Evolutionary conservation across 164 flowering plant genomes (phyloP).

Genomic region (Amborella trichopoda): DNA sequence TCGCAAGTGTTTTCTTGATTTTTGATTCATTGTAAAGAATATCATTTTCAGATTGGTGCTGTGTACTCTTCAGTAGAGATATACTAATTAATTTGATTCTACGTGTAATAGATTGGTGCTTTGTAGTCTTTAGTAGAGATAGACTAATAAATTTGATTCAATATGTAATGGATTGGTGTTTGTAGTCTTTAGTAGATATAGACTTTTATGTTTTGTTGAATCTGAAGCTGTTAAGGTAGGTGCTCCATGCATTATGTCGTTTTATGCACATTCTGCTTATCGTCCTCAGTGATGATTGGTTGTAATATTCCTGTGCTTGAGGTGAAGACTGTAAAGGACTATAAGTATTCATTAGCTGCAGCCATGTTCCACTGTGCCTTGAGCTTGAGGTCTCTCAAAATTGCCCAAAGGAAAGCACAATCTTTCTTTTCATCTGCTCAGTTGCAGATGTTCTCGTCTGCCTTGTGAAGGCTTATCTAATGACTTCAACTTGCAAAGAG

Average conservation of each 20-base stretch:
- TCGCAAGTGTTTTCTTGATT: too few relatives aligned
- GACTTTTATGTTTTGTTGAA: constrained; percentile 85
- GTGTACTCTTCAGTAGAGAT: too few relatives aligned
- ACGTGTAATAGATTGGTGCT: too few relatives aligned
- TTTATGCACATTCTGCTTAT: neutral
- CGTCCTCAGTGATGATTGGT: constrained; percentile 88
- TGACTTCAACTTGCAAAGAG: constrained; percentile 86
- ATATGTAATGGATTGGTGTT: too few relatives aligned
- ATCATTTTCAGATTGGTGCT: too few relatives aligned
- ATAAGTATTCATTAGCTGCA: constrained; percentile 63
- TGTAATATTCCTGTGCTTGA: constrained; percentile 71
- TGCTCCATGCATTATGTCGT: too few relatives aligned
- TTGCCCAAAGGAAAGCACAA: constrained; percentile 78
- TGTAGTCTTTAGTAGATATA: too few relatives aligned
- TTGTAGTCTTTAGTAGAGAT: too few relatives aligned
- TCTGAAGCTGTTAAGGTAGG: constrained; percentile 97
- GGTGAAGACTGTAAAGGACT: constrained; percentile 80
- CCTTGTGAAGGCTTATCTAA: constrained; percentile 68
- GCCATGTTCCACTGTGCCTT: constrained; percentile 82
- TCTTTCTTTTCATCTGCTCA: constrained; percentile 81
- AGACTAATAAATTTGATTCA: too few relatives aligned
- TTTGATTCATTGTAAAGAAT: too few relatives aligned
- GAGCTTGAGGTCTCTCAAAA: constrained; percentile 77
- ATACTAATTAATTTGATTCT: too few relatives aligned
- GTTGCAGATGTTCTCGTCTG: constrained; percentile 66